phyloP scores from a whole-genome alignment of 345 rosid genomes.

The Salix brachista region DNA sequence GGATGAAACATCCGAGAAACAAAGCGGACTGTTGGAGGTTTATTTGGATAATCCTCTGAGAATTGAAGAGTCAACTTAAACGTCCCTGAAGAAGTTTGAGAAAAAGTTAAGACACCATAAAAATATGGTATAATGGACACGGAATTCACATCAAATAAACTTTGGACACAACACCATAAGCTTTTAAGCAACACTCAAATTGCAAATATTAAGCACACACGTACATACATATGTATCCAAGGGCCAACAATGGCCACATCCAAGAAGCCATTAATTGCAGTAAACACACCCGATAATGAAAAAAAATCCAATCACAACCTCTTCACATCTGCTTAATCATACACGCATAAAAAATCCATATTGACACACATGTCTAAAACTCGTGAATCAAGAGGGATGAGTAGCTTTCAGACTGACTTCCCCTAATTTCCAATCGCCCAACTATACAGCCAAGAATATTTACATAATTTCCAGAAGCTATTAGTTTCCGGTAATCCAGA shows the following conservation, averaged over 20 bases:
- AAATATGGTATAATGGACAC: background rate
- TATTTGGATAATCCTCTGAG: constrained; percentile 63
- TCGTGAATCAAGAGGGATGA: background rate
- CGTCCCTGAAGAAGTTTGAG: constrained; percentile 37
- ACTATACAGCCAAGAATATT: background rate
- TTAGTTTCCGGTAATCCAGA: background rate
- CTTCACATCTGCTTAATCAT: background rate
- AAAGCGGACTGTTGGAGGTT: constrained; percentile 64
- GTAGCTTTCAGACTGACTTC: background rate
- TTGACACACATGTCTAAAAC: background rate
- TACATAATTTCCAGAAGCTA: background rate
- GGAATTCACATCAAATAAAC: background rate
- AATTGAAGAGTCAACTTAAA: constrained; percentile 62
- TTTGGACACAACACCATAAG: background rate
- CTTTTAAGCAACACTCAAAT: background rate
- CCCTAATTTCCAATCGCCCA: background rate
- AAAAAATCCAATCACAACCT: background rate
- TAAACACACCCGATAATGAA: background rate
- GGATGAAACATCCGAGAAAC: constrained; percentile 69
- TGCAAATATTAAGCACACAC: background rate
- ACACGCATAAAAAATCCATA: background rate
- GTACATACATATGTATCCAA: background rate
- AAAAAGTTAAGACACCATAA: background rate
- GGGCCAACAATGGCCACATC: background rate
- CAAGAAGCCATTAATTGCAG: background rate